Evolutionary conservation across 495 filamentous ascomycete species (phyloP), one percentile per base, ranked within the genome.

Genomic region (Neurospora intermedia): DNA sequence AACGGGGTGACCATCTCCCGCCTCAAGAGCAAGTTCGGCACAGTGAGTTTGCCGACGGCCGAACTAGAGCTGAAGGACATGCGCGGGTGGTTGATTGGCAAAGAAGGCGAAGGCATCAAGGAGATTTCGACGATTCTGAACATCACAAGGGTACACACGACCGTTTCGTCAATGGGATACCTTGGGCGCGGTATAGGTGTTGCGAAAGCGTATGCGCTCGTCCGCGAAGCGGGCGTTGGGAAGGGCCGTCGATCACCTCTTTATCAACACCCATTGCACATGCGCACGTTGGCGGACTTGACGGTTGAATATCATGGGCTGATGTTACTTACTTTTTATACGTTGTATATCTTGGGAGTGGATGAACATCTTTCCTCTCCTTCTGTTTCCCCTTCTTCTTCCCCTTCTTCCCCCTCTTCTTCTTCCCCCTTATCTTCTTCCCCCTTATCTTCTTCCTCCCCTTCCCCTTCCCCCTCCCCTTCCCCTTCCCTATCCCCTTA

Each of bases 21-120:
- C 1, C 82, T 93, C 39, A 93, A 93, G 77, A 85, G 86, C 75
- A 93, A 93, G 73, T 83, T 93, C 43, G 91, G 91, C 69, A 92
- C 91, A 3, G 88, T 87, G 70, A 82, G 89, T 23, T 79, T 93
- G 1, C 91, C 91, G 0, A 93, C 91, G 0, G 91, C 91, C 6
- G 91, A 94, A 73, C 83, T 93, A 6, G 89, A 90, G 70, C 83
- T 90, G 27, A 82, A 82, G 15, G 84, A 82, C 18, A 88, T 87
- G 81, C 86, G 91, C 23, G 91, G 84, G 3, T 90, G 89, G 80
- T 81, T 92, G 5, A 80, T 94, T 54, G 91, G 91, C 27, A 78
- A 81, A 11, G 79, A 89, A 54, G 90, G 91, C 41, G 80, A 87
- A 16, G 91, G 91, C n/a, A 84, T 92, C 23, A 84, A 85, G 54